Percentiles rank a stretch among this genome's conserved stretches.
phyloP scores from a whole-genome alignment of 2,329 filamentous ascomycete species.

The Diaporthe velutina region DNA sequence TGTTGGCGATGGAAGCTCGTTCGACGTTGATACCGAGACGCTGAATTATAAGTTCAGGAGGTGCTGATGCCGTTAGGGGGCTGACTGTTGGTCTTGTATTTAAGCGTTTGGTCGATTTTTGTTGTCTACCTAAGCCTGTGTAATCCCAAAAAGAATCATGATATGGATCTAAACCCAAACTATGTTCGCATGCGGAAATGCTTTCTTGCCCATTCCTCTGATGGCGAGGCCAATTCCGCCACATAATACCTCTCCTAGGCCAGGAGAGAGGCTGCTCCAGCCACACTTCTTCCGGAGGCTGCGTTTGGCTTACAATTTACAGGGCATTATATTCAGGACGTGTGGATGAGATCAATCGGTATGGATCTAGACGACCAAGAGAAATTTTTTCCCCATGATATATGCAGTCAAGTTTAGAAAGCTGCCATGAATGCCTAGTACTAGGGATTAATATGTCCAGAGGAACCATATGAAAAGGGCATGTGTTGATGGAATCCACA shows the following conservation, averaged over 20 bases:
- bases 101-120: not conserved
- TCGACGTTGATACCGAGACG: slow-evolving; percentile 52
- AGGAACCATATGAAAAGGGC: too few relatives aligned
- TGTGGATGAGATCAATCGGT: not conserved
- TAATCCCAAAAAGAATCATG: not conserved
- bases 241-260: not conserved
- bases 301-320: not conserved
- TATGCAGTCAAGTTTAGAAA: too few relatives aligned
- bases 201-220: too few relatives aligned
- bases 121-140: not conserved
- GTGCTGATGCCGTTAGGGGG: slow-evolving; percentile 44
- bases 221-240: too few relatives aligned
- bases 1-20: slow-evolving; percentile 49
- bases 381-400: not conserved
- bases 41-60: slow-evolving; percentile 53
- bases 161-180: not conserved
- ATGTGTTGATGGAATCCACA: too few relatives aligned
- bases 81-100: not conserved
- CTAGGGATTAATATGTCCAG: too few relatives aligned
- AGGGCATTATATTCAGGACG: fast-evolving
- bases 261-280: not conserved
- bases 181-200: not conserved
- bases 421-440: too few relatives aligned
- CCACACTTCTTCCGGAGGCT: not conserved
- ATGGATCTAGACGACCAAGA: not conserved